A percentile compares a stretch with the other conserved stretches of the same genome.
These are phyloP conservation scores for Hypoxylon perforatum DNA, from an alignment of 495 filamentous ascomycete genomes.

Conservation along the genomic window DNA sequence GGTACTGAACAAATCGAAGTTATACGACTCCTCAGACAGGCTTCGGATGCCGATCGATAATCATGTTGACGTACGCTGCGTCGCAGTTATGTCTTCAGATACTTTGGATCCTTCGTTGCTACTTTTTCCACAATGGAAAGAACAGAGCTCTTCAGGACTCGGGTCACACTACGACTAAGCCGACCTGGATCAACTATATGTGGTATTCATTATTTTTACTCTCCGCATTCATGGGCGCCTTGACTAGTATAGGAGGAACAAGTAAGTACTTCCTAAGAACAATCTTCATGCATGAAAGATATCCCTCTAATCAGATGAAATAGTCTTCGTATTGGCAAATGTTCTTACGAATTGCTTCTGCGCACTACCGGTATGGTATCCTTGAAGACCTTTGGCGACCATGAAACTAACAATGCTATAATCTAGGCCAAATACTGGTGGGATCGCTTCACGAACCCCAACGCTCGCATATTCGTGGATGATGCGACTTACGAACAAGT, in stretches of 20 bases:
- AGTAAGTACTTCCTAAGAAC: background rate
- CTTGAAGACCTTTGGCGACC: no score
- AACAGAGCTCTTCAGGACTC: no score
- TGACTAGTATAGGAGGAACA: conserved; percentile 4
- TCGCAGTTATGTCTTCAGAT: conserved; percentile 12
- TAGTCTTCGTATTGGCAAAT: background rate
- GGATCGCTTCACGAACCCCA: conserved; percentile 7
- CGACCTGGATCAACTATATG: background rate
- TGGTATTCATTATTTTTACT: background rate
- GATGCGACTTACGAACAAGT: conserved; percentile 16
- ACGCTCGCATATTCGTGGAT: conserved; percentile 16
- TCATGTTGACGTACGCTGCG: conserved; percentile 4
- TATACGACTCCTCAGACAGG: background rate
- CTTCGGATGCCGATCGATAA: conserved; percentile 18
- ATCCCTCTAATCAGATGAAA: background rate
- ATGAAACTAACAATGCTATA: no score
- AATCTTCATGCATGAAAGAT: background rate
- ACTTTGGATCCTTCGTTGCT: conserved; percentile 8
- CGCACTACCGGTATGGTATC: background rate
- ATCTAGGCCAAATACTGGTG: conserved; percentile 12
- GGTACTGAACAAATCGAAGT: background rate
- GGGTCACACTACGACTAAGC: background rate
- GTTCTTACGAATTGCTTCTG: conserved; percentile 6
- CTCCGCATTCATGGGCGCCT: background rate
- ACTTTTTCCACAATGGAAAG: background rate